These are phyloP conservation scores for Apiotrichum laibachii DNA, from an alignment of 1,284 basidiomycete species.

Conservation along the genomic window DNA sequence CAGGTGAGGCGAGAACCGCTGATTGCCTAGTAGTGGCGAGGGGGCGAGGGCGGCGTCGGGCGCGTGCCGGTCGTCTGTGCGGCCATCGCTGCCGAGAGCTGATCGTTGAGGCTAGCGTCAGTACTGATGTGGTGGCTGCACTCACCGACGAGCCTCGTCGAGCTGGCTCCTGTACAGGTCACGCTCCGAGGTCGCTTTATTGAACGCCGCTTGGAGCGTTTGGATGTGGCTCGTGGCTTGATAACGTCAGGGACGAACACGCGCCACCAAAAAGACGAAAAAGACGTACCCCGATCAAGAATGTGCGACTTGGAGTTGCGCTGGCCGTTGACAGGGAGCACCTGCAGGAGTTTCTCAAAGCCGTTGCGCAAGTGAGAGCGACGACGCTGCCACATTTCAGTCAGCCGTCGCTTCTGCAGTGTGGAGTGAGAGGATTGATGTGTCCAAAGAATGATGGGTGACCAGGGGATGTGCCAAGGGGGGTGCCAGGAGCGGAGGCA, in stretches of 20 bases:
- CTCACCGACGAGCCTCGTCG: neutral
- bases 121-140: neutral
- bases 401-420: slow-evolving; percentile 54
- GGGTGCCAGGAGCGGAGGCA: neutral
- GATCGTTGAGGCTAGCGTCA: neutral
- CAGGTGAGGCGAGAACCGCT: too few relatives aligned
- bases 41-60: neutral
- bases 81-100: neutral
- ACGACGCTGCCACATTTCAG: slow-evolving; percentile 79
- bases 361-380: slow-evolving; percentile 82
- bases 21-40: neutral
- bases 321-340: slow-evolving; percentile 77
- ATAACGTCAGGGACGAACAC: neutral
- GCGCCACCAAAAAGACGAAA: neutral
- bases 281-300: slow-evolving; percentile 70
- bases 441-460: neutral
- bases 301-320: slow-evolving; percentile 82
- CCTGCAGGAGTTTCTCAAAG: slow-evolving; percentile 78
- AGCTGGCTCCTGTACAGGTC: slow-evolving; percentile 12
- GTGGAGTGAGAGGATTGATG: neutral
- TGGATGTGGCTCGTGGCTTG: slow-evolving; percentile 38
- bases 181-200: slow-evolving; percentile 22
- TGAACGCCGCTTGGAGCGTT: slow-evolving; percentile 28
- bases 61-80: neutral
- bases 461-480: neutral